Percentiles rank a stretch among this genome's conserved stretches.
phyloP scores from a whole-genome alignment of 140 eudicot genomes.

The Ambrosia hybrid region DNA sequence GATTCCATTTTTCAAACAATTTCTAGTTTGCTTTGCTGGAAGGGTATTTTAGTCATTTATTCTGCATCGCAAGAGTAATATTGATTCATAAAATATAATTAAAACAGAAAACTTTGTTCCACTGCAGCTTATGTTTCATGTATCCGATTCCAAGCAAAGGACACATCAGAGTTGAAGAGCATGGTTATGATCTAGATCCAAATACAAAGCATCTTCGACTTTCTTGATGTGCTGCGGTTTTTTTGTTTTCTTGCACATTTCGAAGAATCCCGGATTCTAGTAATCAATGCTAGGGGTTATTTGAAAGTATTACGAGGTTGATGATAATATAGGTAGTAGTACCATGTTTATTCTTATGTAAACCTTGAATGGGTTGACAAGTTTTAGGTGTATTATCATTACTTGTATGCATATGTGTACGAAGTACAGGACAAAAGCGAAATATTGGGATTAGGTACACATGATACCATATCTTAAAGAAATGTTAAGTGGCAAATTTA shows the following conservation, averaged over 20 bases:
- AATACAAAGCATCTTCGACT: not conserved
- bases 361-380: not conserved
- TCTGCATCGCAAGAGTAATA: not conserved
- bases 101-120: not conserved
- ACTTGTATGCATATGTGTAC: slow-evolving; percentile 3
- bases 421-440: not conserved
- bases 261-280: not conserved
- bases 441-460: not conserved
- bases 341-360: not conserved
- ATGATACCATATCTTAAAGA: not conserved
- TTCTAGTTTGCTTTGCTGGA: not conserved
- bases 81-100: not conserved
- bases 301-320: not conserved
- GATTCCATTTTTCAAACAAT: not conserved
- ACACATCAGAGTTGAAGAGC: slow-evolving; percentile 31
- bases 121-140: slow-evolving; percentile 92
- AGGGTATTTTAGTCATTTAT: slow-evolving; percentile 9
- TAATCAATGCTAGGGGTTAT: no score
- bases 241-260: not conserved
- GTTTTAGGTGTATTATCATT: not conserved
- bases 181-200: not conserved
- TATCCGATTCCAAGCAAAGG: slow-evolving; percentile 68
- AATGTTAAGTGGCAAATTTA: not conserved
- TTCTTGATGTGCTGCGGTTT: not conserved
- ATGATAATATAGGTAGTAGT: not conserved